Base-by-base conservation (phyloP, 768 basidiomycete species). In the Boletus reticulatus region DNA sequence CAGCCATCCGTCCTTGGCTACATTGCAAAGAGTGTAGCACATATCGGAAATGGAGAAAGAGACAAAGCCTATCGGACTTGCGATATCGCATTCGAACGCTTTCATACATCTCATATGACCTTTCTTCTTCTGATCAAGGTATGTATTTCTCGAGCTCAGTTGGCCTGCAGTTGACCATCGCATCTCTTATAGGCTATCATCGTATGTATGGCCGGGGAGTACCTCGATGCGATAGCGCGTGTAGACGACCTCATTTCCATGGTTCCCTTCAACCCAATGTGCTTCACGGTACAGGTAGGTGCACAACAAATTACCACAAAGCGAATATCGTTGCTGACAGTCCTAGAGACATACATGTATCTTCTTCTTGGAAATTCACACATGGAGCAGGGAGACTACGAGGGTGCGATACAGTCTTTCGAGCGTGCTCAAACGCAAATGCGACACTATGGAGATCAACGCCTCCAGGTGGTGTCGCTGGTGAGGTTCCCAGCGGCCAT, bases 271-370 rank as follows among this genome's bases (percentile, higher is more conserved):
- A 51, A 43, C 34, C 13, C 42, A 4, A 27, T 43, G 17, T 51
- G 4, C 11, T 17, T 24, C 7, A 17, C 17, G 4, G 32, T 51
- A 8, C 42, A 51, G 42, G 50, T 22, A 36, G 1, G 50, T 43
- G 12, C 17, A n/a, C 0, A 10, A n/a, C 8, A 8, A 7, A 5
- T 13, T 16, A 8, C 7, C n/a, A 13, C 4, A 2, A 0, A 11
- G 13, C 3, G 5, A 43, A 1, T 12, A 34, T 6, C 41, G 0
- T 7, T 2, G 13, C 42, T 51, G 32, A 51, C 22, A 2, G 7
- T 24, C 16, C 14, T 3, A 27, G 2, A 51, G 50, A 16, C 41
- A 8, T 41, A 50, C 4, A 50, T 50, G 48, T 16, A 29, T 14
- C 20, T 51, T 22, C 50, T 51, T 29, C 9, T 43, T 5, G 50